These are phyloP conservation scores for Brettanomyces custersianus DNA, from an alignment of 805 yeast genomes.

Conservation along the genomic window DNA sequence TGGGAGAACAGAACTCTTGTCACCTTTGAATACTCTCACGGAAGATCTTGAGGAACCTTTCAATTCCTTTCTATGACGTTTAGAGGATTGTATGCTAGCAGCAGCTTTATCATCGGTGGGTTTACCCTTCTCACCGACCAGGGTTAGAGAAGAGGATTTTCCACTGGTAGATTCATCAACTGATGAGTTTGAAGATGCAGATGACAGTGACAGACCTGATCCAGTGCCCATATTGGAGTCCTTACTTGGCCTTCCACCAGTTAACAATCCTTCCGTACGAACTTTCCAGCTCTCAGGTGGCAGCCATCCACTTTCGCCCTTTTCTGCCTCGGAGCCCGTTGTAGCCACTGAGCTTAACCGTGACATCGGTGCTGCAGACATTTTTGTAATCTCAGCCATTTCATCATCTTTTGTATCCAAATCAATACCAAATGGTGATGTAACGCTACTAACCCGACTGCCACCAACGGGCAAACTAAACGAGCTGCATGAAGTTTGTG, in stretches of 20 bases:
- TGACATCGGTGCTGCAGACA: conserved; percentile 13
- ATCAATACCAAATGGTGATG: conserved; percentile 13
- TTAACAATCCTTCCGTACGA: conserved; percentile 18
- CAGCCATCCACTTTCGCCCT: conserved; percentile 29
- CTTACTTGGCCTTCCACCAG: conserved; percentile 1
- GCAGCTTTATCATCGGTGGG: not conserved
- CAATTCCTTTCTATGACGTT: conserved; percentile 13
- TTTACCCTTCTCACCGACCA: not conserved
- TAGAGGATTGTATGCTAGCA: not conserved
- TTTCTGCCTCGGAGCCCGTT: conserved; percentile 7
- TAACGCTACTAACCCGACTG: conserved; percentile 1
- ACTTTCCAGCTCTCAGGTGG: conserved; percentile 62
- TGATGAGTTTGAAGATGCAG: not conserved
- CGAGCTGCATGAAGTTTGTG: too few species aligned
- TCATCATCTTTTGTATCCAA: conserved; percentile 17
- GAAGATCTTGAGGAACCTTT: conserved; percentile 25
- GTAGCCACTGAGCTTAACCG: conserved; percentile 18
- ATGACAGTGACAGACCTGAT: conserved; percentile 1
- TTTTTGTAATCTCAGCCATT: conserved; percentile 12
- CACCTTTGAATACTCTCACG: conserved; percentile 71
- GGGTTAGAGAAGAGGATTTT: not conserved
- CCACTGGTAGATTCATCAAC: conserved; percentile 4
- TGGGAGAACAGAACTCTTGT: conserved; percentile 71
- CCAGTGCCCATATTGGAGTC: conserved; percentile 1
- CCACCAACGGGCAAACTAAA: too few species aligned